Evolutionary conservation across 2,329 filamentous ascomycete genomes (phyloP).

Genomic region (Apiospora marii): DNA sequence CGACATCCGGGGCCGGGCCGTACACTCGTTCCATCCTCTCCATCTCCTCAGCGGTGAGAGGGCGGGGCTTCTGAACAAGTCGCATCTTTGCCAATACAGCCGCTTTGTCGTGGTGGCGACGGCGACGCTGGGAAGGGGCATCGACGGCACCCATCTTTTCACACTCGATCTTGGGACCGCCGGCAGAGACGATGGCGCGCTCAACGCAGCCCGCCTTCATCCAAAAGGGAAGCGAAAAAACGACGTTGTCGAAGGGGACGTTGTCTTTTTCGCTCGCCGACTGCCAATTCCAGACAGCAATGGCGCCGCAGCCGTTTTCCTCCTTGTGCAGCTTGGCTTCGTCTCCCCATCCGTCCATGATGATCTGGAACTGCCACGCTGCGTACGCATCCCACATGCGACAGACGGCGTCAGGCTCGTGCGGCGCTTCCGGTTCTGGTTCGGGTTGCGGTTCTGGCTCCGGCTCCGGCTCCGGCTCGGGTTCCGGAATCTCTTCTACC

Average conservation of each 20-base stretch:
- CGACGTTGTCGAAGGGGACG: constrained; percentile 22
- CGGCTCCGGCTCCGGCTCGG: neutral
- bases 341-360: neutral
- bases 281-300: constrained; percentile 3
- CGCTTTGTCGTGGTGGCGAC: neutral
- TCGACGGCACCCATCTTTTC: neutral
- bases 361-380: constrained; percentile 10
- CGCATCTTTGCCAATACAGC: neutral
- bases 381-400: constrained; percentile 2
- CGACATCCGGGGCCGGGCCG: neutral
- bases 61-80: neutral
- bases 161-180: constrained; percentile 37
- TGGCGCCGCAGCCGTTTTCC: neutral
- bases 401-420: neutral
- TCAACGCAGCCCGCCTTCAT: constrained; percentile 40
- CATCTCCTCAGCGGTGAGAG: neutral
- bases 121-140: neutral
- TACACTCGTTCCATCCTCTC: neutral
- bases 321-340: constrained; percentile 1
- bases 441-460: neutral
- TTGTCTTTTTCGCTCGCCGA: no score
- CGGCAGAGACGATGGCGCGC: constrained; percentile 38
- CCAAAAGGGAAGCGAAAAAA: constrained; percentile 35
- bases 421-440: neutral
- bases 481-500: neutral